phyloP scores from a whole-genome alignment of 2,329 filamentous ascomycete species.

The Diaporthe australafricana region DNA sequence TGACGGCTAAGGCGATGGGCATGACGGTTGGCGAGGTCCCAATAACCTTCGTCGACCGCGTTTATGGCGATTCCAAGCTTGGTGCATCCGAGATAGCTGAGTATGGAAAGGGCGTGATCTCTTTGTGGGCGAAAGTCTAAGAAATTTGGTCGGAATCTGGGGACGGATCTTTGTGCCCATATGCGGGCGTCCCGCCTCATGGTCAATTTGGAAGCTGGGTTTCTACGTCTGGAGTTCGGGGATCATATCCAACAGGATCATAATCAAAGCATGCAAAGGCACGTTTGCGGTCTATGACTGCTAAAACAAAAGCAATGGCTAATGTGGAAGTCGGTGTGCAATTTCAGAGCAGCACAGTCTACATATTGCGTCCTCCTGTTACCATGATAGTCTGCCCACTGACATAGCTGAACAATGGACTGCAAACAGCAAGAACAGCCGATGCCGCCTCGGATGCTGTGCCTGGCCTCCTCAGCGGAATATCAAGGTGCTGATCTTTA shows the following conservation, averaged over 20 bases:
- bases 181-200: background rate
- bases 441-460: constrained; percentile 84
- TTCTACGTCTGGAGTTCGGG: constrained; percentile 38
- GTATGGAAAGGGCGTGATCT: constrained; percentile 73
- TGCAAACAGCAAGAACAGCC: constrained; percentile 81
- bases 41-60: constrained; percentile 93
- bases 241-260: constrained; percentile 24
- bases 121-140: constrained; percentile 82
- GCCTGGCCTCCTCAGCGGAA: constrained; percentile 81
- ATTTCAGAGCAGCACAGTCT: constrained; percentile 24
- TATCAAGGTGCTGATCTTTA: constrained; percentile 70
- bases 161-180: background rate
- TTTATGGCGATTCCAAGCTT: constrained; percentile 76
- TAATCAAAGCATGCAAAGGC: background rate
- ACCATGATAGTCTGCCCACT: constrained; percentile 89
- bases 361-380: constrained; percentile 79
- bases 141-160: background rate
- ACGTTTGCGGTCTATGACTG: background rate
- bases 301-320: background rate
- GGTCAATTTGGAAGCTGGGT: constrained; percentile 41
- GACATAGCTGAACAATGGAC: constrained; percentile 86
- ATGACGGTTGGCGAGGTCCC: constrained; percentile 95
- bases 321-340: background rate
- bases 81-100: constrained; percentile 57
- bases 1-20: constrained; percentile 95